phyloP scores from a whole-genome alignment of 2,329 filamentous ascomycete species.

The Ascochyta fabae region DNA sequence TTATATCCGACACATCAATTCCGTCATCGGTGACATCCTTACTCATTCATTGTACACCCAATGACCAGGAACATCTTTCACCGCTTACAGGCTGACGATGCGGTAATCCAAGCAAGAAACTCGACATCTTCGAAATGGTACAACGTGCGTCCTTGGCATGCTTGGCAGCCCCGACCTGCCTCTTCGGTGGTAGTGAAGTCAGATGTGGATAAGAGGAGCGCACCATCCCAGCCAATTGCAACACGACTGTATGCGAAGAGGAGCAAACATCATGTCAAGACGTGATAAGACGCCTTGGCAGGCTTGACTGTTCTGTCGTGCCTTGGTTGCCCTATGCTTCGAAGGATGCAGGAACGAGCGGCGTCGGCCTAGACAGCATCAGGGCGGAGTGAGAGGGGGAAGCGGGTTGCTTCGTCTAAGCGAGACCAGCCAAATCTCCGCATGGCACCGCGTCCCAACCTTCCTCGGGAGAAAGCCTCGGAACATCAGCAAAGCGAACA shows the following conservation, averaged over 20 bases:
- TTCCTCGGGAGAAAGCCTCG: too few relatives aligned
- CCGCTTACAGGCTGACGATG: constrained; percentile 17
- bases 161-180: constrained; percentile 28
- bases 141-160: constrained; percentile 14
- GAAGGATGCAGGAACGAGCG: constrained; percentile 16
- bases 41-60: constrained; percentile 8
- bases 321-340: constrained; percentile 22
- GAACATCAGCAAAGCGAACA: too few relatives aligned
- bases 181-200: constrained; percentile 19
- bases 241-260: constrained; percentile 17
- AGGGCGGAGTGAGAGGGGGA: not conserved
- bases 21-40: constrained; percentile 2
- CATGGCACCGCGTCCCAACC: not conserved
- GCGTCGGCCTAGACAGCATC: not conserved
- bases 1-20: constrained; percentile 16
- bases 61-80: constrained; percentile 17
- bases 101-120: constrained; percentile 17
- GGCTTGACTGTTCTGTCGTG: constrained; percentile 20
- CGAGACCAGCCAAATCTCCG: not conserved
- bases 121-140: constrained; percentile 11
- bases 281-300: constrained; percentile 37
- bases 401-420: not conserved
- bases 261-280: constrained; percentile 30
- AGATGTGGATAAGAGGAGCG: constrained; percentile 14
- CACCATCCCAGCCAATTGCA: constrained; percentile 21